Percentiles rank a stretch among this genome's conserved stretches.
Conservation (phyloP, 148 eudicot species). For the Vaccinium darrowii region DNA sequence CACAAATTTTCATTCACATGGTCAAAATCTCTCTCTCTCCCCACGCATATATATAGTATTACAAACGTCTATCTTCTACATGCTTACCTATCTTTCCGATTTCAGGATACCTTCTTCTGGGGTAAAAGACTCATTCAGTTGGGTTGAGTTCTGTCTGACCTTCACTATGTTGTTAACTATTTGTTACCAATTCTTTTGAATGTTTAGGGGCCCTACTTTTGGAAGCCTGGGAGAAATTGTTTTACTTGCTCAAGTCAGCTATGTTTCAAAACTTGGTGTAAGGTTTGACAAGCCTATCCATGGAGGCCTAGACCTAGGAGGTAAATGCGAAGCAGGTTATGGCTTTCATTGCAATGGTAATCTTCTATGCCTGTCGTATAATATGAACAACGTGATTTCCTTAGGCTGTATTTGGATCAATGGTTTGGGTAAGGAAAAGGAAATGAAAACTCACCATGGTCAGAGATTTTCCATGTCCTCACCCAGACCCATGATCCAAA, state of each 20-base stretch:
- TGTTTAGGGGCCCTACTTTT: slow-evolving; percentile 58
- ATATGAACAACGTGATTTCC: neutral
- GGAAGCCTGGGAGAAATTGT: slow-evolving; percentile 76
- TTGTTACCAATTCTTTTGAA: neutral
- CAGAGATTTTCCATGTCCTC: neutral
- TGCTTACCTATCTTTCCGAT: neutral
- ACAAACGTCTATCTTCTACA: neutral
- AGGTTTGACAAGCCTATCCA: slow-evolving; percentile 69
- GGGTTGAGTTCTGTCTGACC: neutral
- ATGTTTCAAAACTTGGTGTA: slow-evolving; percentile 68
- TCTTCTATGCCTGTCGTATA: neutral
- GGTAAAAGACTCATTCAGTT: neutral
- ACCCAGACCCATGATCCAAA: neutral
- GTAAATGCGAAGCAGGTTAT: slow-evolving; percentile 57
- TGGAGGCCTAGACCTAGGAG: slow-evolving; percentile 71
- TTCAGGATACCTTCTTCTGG: neutral
- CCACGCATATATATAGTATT: neutral
- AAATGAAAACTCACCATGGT: neutral
- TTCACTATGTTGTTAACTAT: neutral
- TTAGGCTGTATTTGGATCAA: neutral
- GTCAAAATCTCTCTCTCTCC: neutral
- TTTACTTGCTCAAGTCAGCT: slow-evolving; percentile 59
- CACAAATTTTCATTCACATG: neutral
- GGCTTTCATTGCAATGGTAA: slow-evolving; percentile 83
- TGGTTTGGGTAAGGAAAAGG: neutral